Evolutionary conservation across 2,329 filamentous ascomycete species (phyloP).

Genomic region (Dactylellina sp.): DNA sequence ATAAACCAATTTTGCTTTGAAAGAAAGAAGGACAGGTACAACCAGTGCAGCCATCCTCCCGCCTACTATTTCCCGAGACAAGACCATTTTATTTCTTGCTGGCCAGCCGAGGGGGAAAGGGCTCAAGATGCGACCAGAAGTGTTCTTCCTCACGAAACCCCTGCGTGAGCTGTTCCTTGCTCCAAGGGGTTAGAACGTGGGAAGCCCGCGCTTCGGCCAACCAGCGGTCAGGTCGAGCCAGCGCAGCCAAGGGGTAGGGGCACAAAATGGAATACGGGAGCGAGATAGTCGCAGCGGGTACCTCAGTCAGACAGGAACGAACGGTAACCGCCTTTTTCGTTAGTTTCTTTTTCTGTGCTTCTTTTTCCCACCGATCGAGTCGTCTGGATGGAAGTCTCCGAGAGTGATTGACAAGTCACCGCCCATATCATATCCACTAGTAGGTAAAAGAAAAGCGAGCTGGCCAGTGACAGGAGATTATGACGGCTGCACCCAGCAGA

Average conservation of each 20-base stretch:
- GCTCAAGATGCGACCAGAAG: conserved; percentile 23
- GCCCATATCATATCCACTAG: conserved; percentile 40
- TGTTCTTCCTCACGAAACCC: conserved; percentile 25
- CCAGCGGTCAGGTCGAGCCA: conserved; percentile 50
- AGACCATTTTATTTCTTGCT: not conserved
- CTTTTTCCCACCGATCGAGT: conserved; percentile 14
- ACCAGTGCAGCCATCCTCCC: conserved; percentile 10
- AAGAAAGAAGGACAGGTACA: conserved; percentile 6
- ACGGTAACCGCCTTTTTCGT: conserved; percentile 42
- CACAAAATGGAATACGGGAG: conserved; percentile 48
- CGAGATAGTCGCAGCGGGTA: conserved; percentile 53
- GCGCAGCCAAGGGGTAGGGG: conserved; percentile 32
- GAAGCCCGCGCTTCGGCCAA: conserved; percentile 54
- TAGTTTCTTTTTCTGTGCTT: conserved; percentile 20
- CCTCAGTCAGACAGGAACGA: conserved; percentile 51
- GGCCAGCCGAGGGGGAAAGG: conserved; percentile 28
- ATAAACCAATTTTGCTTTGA: too few relatives aligned
- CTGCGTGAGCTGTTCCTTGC: conserved; percentile 50
- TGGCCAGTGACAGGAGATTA: conserved; percentile 48
- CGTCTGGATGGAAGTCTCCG: conserved; percentile 50
- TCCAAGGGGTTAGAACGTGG: conserved; percentile 52
- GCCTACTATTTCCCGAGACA: conserved; percentile 7
- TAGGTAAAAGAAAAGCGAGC: conserved; percentile 30
- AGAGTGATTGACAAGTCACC: conserved; percentile 57
- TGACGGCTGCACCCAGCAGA: conserved; percentile 48